Evolutionary conservation across 2,329 filamentous ascomycete species (phyloP).

Genomic region (Sphaerostilbella broomeana): DNA sequence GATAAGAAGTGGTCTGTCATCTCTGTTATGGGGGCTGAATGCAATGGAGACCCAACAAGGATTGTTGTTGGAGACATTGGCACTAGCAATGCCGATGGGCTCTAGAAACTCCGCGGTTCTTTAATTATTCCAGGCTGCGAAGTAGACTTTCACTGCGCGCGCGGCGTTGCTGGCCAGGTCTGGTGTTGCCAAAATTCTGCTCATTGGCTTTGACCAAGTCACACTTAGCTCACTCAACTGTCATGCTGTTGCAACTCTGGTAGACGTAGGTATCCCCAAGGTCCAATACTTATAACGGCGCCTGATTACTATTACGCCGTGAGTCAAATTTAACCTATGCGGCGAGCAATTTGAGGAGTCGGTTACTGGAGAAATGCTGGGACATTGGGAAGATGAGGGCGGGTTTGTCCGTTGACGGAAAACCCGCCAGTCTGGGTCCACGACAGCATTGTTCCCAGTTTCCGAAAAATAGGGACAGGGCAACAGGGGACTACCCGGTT

Average conservation of each 20-base stretch:
- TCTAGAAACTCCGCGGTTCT: too few species aligned
- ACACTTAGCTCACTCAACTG: constrained; percentile 89
- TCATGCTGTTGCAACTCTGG: constrained; percentile 90
- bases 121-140: constrained; percentile 90
- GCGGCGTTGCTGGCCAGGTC: constrained; percentile 79
- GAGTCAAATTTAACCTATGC: constrained; percentile 81
- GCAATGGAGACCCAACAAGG: constrained; percentile 77
- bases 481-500: too few species aligned
- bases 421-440: not conserved
- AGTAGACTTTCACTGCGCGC: constrained; percentile 90
- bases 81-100: constrained; percentile 75
- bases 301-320: constrained; percentile 80
- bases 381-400: constrained; percentile 53
- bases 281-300: constrained; percentile 76
- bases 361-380: constrained; percentile 61
- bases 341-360: constrained; percentile 74
- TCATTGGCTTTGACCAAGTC: constrained; percentile 97
- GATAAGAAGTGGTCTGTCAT: constrained; percentile 73
- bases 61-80: constrained; percentile 90
- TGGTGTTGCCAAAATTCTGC: constrained; percentile 76
- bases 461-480: too few species aligned
- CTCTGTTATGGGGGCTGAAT: constrained; percentile 92
- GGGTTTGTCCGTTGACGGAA: not conserved
- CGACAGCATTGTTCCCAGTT: not conserved
- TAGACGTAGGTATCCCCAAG: constrained; percentile 89